Base-by-base conservation (phyloP, 306 rosid species). In the Neltuma alba region DNA sequence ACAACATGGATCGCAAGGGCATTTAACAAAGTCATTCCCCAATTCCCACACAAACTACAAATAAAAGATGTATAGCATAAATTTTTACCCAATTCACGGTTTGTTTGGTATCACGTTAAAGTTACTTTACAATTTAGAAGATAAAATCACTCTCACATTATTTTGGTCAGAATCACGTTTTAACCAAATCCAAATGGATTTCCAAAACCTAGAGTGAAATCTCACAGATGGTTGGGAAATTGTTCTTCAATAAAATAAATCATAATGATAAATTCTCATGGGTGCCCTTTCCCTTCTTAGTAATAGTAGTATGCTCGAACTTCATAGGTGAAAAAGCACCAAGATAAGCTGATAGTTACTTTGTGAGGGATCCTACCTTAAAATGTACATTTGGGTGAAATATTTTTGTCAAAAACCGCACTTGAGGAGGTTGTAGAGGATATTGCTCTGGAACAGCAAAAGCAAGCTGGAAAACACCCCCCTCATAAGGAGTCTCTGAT, bases 381-480 rank as follows among this genome's bases (percentile, higher is more conserved):
- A 96, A 96, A 85, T 96, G 99, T 78, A 96, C 99, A 74, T 96
- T 96, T 20, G 99, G 99, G 85, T 96, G 99, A 86, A 96, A 96
- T 70, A 93, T 96, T 72, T 96, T 96, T 41, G 99, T 93, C 79
- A 95, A 85, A 86, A 96, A 96, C 85, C 99, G 87, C 81, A 96
- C 99, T 93, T 92, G 99, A 50, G 98, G 99, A 9, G 99, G 99
- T 80, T 93, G 99, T 71, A 96, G 78, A 76, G 99, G 98, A 83
- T 93, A 96, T 65, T 91, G 97, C 85, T 93, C 98, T 0, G 99
- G 94, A 77, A 95, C 97, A 25, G 97, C 85, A 74, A 93, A 95
- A 11, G 99, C 96, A 75, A 93, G 98, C 90, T 93, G 99, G 85
- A 93, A 95, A 41, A 95, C 86, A 42, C 99, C 99, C 12, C 98